phyloP scores from a whole-genome alignment of 176 grass and related monocot species.

The Pontederia crassipes region DNA sequence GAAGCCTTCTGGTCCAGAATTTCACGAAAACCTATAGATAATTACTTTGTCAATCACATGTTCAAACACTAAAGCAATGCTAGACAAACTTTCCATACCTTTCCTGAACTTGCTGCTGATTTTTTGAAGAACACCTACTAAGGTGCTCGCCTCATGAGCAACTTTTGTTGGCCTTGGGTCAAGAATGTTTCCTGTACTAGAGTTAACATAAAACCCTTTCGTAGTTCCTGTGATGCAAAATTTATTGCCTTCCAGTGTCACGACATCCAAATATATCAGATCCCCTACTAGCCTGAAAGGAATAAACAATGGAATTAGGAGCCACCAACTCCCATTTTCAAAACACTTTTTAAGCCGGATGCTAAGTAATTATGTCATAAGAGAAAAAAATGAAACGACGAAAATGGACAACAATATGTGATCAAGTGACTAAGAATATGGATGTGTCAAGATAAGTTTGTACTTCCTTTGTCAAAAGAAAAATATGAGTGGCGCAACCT shows the following conservation, averaged over 20 bases:
- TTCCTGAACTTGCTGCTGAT: constrained; percentile 2
- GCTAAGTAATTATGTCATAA: no score
- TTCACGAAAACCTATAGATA: constrained; percentile 70
- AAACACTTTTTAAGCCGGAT: no score
- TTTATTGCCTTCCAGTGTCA: constrained; percentile 77
- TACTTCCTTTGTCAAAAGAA: no score
- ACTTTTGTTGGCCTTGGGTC: constrained; percentile 76
- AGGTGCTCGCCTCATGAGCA: constrained; percentile 56
- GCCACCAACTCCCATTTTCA: no score
- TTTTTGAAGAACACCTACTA: constrained; percentile 62
- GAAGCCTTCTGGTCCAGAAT: constrained; percentile 68
- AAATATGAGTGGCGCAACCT: no score
- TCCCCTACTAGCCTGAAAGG: constrained; percentile 71
- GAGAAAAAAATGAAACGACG: no score
- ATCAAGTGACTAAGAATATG: no score
- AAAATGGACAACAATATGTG: no score
- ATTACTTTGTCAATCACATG: constrained; percentile 8
- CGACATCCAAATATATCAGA: constrained; percentile 89
- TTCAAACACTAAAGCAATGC: background rate
- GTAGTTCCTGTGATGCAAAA: constrained; percentile 90
- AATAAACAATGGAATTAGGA: background rate
- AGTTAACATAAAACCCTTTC: constrained; percentile 82
- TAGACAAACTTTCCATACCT: background rate
- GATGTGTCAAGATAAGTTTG: no score
- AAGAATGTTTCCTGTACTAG: constrained; percentile 44